These are phyloP conservation scores for Thelephora terrestris DNA, from an alignment of 1,284 basidiomycete genomes.

Conservation along the genomic window DNA sequence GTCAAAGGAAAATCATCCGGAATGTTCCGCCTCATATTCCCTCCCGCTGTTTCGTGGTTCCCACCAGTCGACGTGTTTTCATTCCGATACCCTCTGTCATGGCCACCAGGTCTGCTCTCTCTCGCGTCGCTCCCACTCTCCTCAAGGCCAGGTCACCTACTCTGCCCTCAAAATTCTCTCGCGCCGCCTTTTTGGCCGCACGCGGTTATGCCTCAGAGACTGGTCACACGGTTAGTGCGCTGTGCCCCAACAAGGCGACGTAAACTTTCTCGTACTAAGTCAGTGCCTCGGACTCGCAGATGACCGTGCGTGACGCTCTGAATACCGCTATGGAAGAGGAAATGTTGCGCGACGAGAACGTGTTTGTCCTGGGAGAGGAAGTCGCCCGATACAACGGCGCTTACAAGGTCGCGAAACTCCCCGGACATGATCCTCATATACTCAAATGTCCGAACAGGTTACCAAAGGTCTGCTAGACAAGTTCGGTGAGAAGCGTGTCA, in stretches of 20 bases:
- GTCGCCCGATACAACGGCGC: slow-evolving; percentile 99
- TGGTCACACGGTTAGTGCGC: slow-evolving; percentile 42
- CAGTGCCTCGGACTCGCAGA: slow-evolving; percentile 34
- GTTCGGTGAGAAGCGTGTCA: slow-evolving; percentile 97
- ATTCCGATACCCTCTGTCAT: slow-evolving; percentile 31
- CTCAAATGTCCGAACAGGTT: slow-evolving; percentile 41
- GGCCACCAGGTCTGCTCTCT: slow-evolving; percentile 54
- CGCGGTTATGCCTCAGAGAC: slow-evolving; percentile 57
- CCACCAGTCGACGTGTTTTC: slow-evolving; percentile 11
- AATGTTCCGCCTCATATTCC: too few species aligned
- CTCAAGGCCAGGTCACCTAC: slow-evolving; percentile 30
- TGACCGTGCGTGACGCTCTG: slow-evolving; percentile 98
- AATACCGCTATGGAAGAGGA: slow-evolving; percentile 99
- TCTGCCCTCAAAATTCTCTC: slow-evolving; percentile 21
- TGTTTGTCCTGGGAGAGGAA: slow-evolving; percentile 97
- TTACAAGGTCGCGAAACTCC: slow-evolving; percentile 68
- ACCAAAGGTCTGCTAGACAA: slow-evolving; percentile 98
- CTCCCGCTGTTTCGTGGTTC: background rate
- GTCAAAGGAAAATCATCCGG: too few species aligned
- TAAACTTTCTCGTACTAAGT: background rate
- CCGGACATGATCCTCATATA: background rate
- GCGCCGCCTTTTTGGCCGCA: slow-evolving; percentile 26
- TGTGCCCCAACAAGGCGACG: background rate
- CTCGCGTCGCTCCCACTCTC: slow-evolving; percentile 54
- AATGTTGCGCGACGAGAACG: slow-evolving; percentile 93